A percentile compares a stretch with the other conserved stretches of the same genome.
phyloP scores from a whole-genome alignment of 768 basidiomycete species.

The Gautieria morchelliformis region DNA sequence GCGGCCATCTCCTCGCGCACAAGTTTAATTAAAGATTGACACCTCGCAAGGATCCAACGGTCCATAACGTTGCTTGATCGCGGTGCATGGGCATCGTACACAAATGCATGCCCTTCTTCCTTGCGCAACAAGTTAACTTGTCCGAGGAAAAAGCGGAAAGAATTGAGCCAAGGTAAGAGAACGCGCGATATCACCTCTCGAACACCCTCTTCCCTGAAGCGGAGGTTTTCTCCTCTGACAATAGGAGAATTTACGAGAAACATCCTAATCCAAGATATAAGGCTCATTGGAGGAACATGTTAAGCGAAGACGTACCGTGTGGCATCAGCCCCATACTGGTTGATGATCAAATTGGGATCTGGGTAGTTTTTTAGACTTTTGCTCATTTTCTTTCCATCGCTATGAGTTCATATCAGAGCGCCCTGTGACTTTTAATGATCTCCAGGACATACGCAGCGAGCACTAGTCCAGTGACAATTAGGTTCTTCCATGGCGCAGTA shows the following conservation, averaged over 20 bases:
- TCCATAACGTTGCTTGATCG: slow-evolving; percentile 94
- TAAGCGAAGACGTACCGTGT: slow-evolving; percentile 46
- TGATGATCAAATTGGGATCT: slow-evolving; percentile 84
- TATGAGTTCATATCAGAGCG: slow-evolving; percentile 20
- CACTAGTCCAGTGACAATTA: slow-evolving; percentile 93
- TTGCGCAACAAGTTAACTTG: slow-evolving; percentile 85
- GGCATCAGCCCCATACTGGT: slow-evolving; percentile 91
- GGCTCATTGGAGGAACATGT: background rate
- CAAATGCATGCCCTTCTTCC: slow-evolving; percentile 63
- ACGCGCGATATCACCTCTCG: slow-evolving; percentile 95
- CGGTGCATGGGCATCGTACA: slow-evolving; percentile 79
- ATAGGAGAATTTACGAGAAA: slow-evolving; percentile 99
- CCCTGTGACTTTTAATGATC: background rate
- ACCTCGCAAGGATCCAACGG: slow-evolving; percentile 95
- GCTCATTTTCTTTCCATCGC: slow-evolving; percentile 99
- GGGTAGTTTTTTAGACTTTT: slow-evolving; percentile 96
- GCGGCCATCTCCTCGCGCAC: slow-evolving; percentile 95
- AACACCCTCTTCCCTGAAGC: slow-evolving; percentile 97
- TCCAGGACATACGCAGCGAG: slow-evolving; percentile 67
- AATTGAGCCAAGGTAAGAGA: slow-evolving; percentile 95
- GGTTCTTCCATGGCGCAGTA: slow-evolving; percentile 93
- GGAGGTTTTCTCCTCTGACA: slow-evolving; percentile 93
- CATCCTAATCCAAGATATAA: slow-evolving; percentile 46
- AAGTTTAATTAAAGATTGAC: slow-evolving; percentile 88
- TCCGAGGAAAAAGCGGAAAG: slow-evolving; percentile 98